Percentiles rank a stretch among this genome's conserved stretches.
phyloP scores from a whole-genome alignment of 2,329 filamentous ascomycete genomes.

The Immersiporthe knoxdaviesiana region DNA sequence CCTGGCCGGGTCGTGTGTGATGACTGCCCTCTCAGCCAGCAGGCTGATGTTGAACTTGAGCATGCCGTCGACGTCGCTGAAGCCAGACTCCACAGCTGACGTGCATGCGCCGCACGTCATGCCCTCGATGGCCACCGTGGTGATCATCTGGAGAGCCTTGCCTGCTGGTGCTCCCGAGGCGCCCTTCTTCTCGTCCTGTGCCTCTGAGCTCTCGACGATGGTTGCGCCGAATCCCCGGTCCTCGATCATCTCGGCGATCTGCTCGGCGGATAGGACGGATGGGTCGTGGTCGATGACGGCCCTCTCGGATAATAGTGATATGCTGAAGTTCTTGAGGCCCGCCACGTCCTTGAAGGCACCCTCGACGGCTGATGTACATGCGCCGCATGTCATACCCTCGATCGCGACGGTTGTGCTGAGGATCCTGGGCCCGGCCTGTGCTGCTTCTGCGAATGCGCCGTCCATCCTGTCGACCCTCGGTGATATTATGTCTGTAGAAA shows the following conservation, averaged over 20 bases:
- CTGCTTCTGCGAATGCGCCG: constrained; percentile 39
- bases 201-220: constrained; percentile 70
- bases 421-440: constrained; percentile 43
- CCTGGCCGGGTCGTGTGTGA: constrained; percentile 77
- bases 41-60: constrained; percentile 93
- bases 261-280: constrained; percentile 52
- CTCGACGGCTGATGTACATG: constrained; percentile 85
- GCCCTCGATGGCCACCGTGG: constrained; percentile 86
- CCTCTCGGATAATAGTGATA: constrained; percentile 82
- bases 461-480: constrained; percentile 44
- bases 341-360: constrained; percentile 75
- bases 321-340: constrained; percentile 76
- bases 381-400: constrained; percentile 89
- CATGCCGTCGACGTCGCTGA: constrained; percentile 76
- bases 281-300: constrained; percentile 84
- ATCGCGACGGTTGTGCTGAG: constrained; percentile 77
- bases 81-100: constrained; percentile 83
- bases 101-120: constrained; percentile 99
- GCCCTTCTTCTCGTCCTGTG: constrained; percentile 43
- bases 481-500: constrained; percentile 76
- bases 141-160: constrained; percentile 61
- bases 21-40: constrained; percentile 86
- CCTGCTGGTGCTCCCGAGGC: constrained; percentile 36
- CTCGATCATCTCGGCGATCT: constrained; percentile 64
- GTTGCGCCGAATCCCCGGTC: constrained; percentile 81